phyloP scores from a whole-genome alignment of 139 green algal genomes.

The Tetraselmis striata region DNA sequence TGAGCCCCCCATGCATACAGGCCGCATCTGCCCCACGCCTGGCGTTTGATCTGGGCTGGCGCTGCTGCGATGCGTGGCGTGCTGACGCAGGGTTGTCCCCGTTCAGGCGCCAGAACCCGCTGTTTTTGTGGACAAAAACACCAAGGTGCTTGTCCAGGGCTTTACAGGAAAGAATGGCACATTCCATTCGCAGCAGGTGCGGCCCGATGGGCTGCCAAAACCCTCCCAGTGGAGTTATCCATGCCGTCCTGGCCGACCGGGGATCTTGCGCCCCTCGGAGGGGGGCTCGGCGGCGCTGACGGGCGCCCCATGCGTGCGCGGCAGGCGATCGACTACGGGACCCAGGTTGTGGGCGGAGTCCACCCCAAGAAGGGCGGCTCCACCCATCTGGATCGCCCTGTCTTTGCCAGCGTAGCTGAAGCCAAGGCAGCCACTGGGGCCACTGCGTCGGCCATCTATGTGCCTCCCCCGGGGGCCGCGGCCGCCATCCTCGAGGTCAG shows the following conservation, averaged over 20 bases:
- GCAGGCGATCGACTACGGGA: conserved; percentile 96
- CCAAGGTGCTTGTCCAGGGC: conserved; percentile 90
- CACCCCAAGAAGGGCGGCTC: conserved; percentile 93
- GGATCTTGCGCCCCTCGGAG: too few species aligned
- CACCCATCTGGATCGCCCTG: conserved; percentile 88
- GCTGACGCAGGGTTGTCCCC: too few species aligned
- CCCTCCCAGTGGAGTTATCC: too few species aligned
- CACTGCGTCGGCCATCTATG: conserved; percentile 90
- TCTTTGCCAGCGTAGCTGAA: conserved; percentile 88
- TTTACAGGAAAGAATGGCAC: conserved; percentile 97
- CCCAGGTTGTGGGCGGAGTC: conserved; percentile 95
- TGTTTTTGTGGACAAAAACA: conserved; percentile 96
- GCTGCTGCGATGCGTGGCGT: too few species aligned
- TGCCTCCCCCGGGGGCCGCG: conserved; percentile 92
- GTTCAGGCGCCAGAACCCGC: conserved; percentile 52
- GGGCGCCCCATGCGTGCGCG: too few species aligned
- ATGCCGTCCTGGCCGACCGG: too few species aligned
- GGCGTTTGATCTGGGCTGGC: too few species aligned
- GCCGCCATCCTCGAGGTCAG: conserved; percentile 78
- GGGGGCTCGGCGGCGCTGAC: too few species aligned
- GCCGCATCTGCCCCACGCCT: too few species aligned
- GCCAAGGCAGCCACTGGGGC: conserved; percentile 73
- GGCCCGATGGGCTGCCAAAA: too few species aligned
- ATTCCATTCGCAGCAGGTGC: conserved; percentile 92
- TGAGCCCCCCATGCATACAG: background rate